Base-by-base conservation (phyloP, 495 filamentous ascomycete species). In the Lasiosphaeria hispida region DNA sequence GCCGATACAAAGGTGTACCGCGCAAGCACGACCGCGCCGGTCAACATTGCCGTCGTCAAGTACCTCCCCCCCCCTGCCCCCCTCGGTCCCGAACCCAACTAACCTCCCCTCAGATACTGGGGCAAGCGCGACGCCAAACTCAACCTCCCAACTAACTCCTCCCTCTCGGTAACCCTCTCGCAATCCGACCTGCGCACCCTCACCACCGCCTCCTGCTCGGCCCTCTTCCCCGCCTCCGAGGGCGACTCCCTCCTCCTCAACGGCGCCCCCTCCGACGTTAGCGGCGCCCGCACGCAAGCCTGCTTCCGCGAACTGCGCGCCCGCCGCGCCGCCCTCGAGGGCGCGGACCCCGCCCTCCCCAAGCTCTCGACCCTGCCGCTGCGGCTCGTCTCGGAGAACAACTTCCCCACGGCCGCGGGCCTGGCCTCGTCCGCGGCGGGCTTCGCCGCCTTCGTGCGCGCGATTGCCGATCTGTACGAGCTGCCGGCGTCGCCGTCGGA, bases 1-100 rank as follows among this genome's bases (percentile, higher is more conserved):
- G 69, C 78, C 19, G 75, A 79, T 40, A 69, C 68, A 18, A 77
- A 72, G 52, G 72, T 97, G 67, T 92, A 92, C 79, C 86, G 89
- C 67, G 91, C 95, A 50, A 96, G 88, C 76, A 97, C 93, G 44
- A 96, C 91, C 36, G 94, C 94, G 19, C 94, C 94, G 13, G 94
- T 99, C 63, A 99, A 99, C 79, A 99, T 99, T 68, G 94, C 94
- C 54, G 94, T 99, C 37, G 93, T 99, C 72, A 99, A 99, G 90
- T 94, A 79, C 55, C 79, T 34, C 14, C 19, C 33, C 36, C 10
- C 7, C 7, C 41, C 49, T 55, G 59, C 49, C 39, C 53, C 56
- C 42, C 61, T 62, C 49, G 42, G 49, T 59, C 54, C 61, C 57
- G 54, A 62, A 38, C 15, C 44, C 48, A 53, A 57, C 38, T 54